These are phyloP conservation scores for Clohesyomyces aquaticus DNA, from an alignment of 495 filamentous ascomycete genomes.

Conservation along the genomic window DNA sequence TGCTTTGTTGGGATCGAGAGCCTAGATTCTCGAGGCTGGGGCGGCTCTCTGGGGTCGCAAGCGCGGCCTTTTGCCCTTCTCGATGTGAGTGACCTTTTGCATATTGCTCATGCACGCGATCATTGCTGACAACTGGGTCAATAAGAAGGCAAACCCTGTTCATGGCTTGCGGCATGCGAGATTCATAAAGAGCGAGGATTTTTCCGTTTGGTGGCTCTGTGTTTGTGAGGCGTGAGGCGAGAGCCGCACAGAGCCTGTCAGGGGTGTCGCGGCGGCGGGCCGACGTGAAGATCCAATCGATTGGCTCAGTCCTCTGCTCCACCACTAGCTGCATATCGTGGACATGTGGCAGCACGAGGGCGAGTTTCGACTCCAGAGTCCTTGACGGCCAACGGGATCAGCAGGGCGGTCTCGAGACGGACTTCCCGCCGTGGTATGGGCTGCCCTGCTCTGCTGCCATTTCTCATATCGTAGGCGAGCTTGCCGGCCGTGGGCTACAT, in stretches of 20 bases:
- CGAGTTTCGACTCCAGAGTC: constrained; percentile 24
- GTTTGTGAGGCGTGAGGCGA: constrained; percentile 31
- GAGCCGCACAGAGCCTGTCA: constrained; percentile 26
- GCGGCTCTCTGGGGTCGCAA: neutral
- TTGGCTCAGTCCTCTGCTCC: constrained; percentile 3
- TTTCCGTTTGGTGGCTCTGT: constrained; percentile 17
- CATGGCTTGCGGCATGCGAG: neutral
- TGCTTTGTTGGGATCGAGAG: neutral
- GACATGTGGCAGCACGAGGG: constrained; percentile 39
- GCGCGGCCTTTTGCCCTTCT: neutral
- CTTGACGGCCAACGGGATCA: constrained; percentile 33
- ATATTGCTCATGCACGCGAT: constrained; percentile 15
- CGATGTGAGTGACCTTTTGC: neutral
- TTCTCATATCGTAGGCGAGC: constrained; percentile 6
- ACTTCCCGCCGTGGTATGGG: constrained; percentile 32
- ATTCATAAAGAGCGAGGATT: constrained; percentile 10
- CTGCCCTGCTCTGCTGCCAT: constrained; percentile 23
- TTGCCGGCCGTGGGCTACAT: constrained; percentile 14
- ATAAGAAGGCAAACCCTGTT: constrained; percentile 8
- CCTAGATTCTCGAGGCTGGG: neutral
- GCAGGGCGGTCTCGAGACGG: constrained; percentile 29
- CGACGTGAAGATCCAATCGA: constrained; percentile 28
- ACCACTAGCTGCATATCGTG: constrained; percentile 31
- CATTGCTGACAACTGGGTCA: constrained; percentile 17
- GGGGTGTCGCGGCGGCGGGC: constrained; percentile 32